Percentiles rank a stretch among this genome's conserved stretches.
These are phyloP conservation scores for Clavulina sp. DNA, from an alignment of 768 basidiomycete genomes.

Conservation along the genomic window DNA sequence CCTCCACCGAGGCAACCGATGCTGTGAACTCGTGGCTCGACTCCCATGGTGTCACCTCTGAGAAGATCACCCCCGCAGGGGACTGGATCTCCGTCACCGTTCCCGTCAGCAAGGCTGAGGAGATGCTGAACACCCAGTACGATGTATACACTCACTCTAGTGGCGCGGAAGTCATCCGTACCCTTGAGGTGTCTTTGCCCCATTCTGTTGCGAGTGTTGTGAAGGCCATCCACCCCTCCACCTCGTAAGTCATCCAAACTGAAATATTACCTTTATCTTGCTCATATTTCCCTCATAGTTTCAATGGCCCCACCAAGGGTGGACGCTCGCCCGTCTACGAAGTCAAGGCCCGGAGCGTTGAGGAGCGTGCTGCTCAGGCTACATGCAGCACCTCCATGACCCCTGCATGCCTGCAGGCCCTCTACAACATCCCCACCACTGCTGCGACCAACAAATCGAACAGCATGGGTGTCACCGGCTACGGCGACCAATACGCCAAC, in stretches of 20 bases:
- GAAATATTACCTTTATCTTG: no score
- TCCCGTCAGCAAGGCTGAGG: slow-evolving; percentile 1
- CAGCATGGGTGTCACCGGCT: slow-evolving; percentile 27
- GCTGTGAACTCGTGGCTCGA: slow-evolving; percentile 1
- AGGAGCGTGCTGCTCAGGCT: no score
- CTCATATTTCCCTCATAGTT: no score
- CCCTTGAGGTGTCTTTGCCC: background rate
- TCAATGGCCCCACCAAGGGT: no score
- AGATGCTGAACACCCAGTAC: slow-evolving; percentile 1
- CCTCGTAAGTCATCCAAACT: no score
- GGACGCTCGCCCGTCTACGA: no score
- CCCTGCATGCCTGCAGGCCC: slow-evolving; percentile 15
- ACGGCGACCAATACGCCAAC: slow-evolving; percentile 22
- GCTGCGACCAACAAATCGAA: slow-evolving; percentile 27
- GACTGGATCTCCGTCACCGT: slow-evolving; percentile 5
- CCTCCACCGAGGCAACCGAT: background rate
- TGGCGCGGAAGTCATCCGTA: slow-evolving; percentile 3
- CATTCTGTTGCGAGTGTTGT: no score
- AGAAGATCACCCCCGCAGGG: background rate
- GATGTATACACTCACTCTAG: slow-evolving; percentile 1
- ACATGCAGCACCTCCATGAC: slow-evolving; percentile 31
- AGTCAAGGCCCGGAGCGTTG: no score
- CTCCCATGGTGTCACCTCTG: slow-evolving; percentile 1
- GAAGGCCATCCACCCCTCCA: no score
- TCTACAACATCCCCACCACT: slow-evolving; percentile 19